Base-by-base conservation (phyloP, 2,329 filamentous ascomycete species). In the Aureobasidium leucospermi region DNA sequence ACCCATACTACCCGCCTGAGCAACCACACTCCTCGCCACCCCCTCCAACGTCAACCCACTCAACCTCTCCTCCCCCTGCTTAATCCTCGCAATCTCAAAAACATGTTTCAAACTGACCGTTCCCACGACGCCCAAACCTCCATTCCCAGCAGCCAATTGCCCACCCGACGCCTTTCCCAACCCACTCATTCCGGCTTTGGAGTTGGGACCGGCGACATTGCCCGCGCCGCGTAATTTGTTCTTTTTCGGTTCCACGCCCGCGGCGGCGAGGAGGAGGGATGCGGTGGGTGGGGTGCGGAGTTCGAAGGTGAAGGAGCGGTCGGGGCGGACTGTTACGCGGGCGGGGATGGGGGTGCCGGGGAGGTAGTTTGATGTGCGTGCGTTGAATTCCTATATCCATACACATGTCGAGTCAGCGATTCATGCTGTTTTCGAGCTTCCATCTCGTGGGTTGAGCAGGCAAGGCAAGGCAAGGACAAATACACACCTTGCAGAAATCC, bases 41-140 rank as follows among this genome's bases (percentile, higher is more conserved):
- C 89, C 91, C 75, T 96, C 90, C 36, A 96, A 82, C 64, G 86
- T 91, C 86, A 92, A 89, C 0, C 87, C 86, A 70, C 67, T 70
- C 64, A 80, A 64, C 60, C 78, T 68, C 42, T 67, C 69, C 74
- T 80, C 78, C 2, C 66, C 65, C 58, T 75, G 87, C 82, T 99
- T 99, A 70, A 99, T 95, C 80, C 90, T 92, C 65, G 94, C 94
- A 74, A 99, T 97, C 78, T 97, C 93, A 76, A 91, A 97, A 23
- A 99, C 79, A 76, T 99, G 94, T 80, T 99, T 99, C 69, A 99
- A 77, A 68, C 88, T 94, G 59, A 99, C 82, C 3, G 84, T 87
- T 60, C 93, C 94, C n/a, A 96, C 84, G 7, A 78, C 84, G 66
- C 96, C 90, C 62, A 86, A 80, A 1, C 86, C 88, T 0, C 90